Percentiles rank a stretch among this genome's conserved stretches.
Conservation (phyloP, 306 rosid species). For the Begonia peltatifolia region DNA sequence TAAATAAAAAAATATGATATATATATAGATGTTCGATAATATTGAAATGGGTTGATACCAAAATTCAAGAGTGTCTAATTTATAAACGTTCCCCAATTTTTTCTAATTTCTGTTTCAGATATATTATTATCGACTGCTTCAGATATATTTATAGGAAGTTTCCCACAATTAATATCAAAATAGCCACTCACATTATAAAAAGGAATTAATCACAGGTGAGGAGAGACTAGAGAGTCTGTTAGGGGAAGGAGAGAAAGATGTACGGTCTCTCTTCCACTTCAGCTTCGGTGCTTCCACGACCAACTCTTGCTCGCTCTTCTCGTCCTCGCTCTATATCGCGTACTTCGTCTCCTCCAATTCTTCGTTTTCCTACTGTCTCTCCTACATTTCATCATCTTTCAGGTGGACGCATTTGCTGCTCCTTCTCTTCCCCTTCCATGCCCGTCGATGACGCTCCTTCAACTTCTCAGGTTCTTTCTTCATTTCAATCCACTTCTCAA, state of each 20-base stretch:
- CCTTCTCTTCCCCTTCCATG: conserved; percentile 23
- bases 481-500: neutral
- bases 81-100: too few species aligned
- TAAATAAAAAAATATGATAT: too few species aligned
- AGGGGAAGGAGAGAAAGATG: conserved; percentile 14
- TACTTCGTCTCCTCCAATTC: conserved; percentile 15
- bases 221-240: neutral
- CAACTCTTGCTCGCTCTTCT: conserved; percentile 8
- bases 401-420: conserved; percentile 21
- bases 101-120: too few species aligned
- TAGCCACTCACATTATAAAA: too few species aligned
- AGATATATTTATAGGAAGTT: too few species aligned
- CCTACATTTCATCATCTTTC: conserved; percentile 2
- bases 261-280: conserved; percentile 12
- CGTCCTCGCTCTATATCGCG: conserved; percentile 16
- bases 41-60: too few species aligned
- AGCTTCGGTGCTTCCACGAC: conserved; percentile 6
- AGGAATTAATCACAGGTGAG: neutral
- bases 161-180: too few species aligned
- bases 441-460: conserved; percentile 23
- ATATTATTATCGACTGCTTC: too few species aligned
- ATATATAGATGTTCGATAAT: too few species aligned
- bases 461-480: conserved; percentile 38
- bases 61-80: too few species aligned
- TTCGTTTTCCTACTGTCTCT: conserved; percentile 12